These are phyloP conservation scores for Phytophthora crassamura DNA, from an alignment of 352 stramenopile genomes.

Conservation along the genomic window DNA sequence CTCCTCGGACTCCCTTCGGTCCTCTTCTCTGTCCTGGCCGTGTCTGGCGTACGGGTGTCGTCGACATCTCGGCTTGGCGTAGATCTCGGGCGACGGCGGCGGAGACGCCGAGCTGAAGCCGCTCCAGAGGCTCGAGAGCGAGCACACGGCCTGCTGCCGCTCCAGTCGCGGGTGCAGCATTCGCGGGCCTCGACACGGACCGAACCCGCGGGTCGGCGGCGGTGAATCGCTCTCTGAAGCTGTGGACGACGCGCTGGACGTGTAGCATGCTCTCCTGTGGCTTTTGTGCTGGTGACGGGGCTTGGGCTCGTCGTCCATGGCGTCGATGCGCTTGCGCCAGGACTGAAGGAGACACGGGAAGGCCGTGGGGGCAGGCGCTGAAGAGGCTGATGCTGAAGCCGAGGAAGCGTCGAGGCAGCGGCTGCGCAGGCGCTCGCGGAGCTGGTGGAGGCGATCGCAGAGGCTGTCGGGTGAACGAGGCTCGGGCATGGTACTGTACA, in stretches of 20 bases:
- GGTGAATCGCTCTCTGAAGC: not conserved
- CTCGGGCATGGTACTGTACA: not conserved
- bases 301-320: constrained; percentile 22
- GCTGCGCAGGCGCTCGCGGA: constrained; percentile 24
- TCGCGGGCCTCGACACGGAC: constrained; percentile 13
- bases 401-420: constrained; percentile 18
- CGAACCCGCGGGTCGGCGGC: not conserved
- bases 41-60: constrained; percentile 26
- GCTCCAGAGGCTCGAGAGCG: constrained; percentile 35
- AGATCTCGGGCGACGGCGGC: constrained; percentile 32
- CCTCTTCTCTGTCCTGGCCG: not conserved
- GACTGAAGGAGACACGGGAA: constrained; percentile 38
- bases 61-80: constrained; percentile 31
- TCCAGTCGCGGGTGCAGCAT: constrained; percentile 38
- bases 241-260: constrained; percentile 5
- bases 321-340: constrained; percentile 41
- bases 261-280: constrained; percentile 4
- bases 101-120: constrained; percentile 25
- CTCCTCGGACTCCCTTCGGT: constrained; percentile 6
- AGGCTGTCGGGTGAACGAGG: constrained; percentile 6
- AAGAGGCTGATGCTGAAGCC: constrained; percentile 1
- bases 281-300: not conserved
- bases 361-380: not conserved
- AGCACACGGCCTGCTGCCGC: constrained; percentile 33
- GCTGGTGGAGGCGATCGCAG: constrained; percentile 30